Conservation (phyloP, 2,329 filamentous ascomycete genomes). For the Furcasterigmium sp. region DNA sequence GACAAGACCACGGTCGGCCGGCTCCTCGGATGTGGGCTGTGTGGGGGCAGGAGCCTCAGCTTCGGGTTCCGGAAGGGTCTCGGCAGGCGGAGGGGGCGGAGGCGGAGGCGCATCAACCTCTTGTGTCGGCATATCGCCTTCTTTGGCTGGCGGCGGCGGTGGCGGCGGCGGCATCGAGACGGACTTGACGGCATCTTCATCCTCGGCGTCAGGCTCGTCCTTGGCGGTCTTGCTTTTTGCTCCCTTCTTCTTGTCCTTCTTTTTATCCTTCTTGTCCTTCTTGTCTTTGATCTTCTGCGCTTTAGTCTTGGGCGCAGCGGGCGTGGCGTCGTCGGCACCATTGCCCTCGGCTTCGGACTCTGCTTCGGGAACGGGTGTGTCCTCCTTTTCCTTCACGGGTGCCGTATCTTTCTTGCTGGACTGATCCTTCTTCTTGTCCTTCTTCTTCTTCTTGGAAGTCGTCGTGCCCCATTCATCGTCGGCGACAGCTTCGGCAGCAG, state of each 20-base stretch:
- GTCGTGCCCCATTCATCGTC: neutral
- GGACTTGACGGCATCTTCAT: conserved; percentile 4
- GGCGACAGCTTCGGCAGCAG: neutral
- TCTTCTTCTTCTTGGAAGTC: conserved; percentile 9
- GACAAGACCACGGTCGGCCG: neutral
- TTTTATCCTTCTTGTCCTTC: conserved; percentile 6
- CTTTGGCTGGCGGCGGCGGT: neutral
- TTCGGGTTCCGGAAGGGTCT: conserved; percentile 5
- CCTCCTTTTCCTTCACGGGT: neutral
- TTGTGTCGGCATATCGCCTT: neutral
- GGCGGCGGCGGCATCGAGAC: conserved; percentile 2
- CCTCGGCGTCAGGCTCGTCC: neutral
- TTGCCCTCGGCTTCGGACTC: neutral
- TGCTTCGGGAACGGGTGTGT: neutral
- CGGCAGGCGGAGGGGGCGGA: conserved; percentile 2
- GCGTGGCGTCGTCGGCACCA: neutral
- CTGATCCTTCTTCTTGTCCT: conserved; percentile 8
- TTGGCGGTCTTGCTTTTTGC: conserved; percentile 1
- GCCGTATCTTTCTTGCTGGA: conserved; percentile 3
- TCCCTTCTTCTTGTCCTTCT: conserved; percentile 8
- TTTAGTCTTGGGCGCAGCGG: neutral
- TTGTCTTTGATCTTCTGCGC: conserved; percentile 1
- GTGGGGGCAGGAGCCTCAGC: conserved; percentile 2
- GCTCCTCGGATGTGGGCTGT: too few relatives aligned
- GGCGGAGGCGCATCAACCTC: neutral